Conservation (phyloP, 345 rosid genomes). For the Boechera stricta region DNA sequence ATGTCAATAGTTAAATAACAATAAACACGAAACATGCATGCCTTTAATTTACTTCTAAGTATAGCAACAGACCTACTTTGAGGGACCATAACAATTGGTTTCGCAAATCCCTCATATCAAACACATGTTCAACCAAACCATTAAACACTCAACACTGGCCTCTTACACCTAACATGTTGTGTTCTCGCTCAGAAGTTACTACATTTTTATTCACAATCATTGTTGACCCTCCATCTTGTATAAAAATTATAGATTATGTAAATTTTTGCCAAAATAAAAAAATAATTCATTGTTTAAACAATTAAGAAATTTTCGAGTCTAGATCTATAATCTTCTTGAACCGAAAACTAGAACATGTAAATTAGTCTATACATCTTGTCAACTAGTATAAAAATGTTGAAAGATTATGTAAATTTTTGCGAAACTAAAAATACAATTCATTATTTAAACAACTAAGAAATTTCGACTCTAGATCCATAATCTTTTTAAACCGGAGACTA, state of each 20-base stretch:
- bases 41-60: conserved; percentile 43
- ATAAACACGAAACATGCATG: conserved; percentile 38
- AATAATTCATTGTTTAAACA: too few species aligned
- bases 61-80: conserved; percentile 33
- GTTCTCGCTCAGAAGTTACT: not conserved
- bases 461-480: not conserved
- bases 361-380: too few species aligned
- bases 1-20: conserved; percentile 22
- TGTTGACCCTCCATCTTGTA: too few species aligned
- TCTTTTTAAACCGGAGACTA: not conserved
- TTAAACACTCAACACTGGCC: conserved; percentile 5
- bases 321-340: too few species aligned
- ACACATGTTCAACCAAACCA: conserved; percentile 45
- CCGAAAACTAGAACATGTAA: too few species aligned
- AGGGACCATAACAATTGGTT: conserved; percentile 34
- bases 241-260: too few species aligned
- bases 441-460: not conserved
- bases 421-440: not conserved
- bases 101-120: conserved; percentile 33
- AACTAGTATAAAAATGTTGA: not conserved
- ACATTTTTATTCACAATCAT: too few species aligned
- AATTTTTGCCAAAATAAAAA: too few species aligned
- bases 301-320: too few species aligned
- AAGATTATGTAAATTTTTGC: not conserved
- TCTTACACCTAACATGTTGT: conserved; percentile 26